Evolutionary conservation across 768 basidiomycete genomes (phyloP).

Genomic region (Mycena kentingensis): DNA sequence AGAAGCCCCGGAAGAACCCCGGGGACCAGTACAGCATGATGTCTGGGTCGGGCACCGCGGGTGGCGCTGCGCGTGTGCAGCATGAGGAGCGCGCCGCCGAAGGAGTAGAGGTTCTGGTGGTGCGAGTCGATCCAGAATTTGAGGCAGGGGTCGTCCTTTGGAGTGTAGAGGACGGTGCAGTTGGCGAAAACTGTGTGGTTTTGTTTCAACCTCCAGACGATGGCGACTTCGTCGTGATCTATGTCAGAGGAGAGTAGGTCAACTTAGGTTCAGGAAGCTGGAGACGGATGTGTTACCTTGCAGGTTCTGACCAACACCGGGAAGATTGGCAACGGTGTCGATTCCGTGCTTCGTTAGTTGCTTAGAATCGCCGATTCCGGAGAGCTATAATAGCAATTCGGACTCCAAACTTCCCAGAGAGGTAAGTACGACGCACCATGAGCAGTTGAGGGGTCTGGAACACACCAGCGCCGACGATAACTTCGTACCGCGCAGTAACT

Average conservation of each 20-base stretch:
- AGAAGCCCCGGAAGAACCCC: not conserved
- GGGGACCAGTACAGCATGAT: too few species aligned
- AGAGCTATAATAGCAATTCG: slow-evolving; percentile 25
- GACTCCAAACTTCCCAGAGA: not conserved
- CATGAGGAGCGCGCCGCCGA: slow-evolving; percentile 24
- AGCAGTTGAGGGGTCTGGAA: slow-evolving; percentile 35
- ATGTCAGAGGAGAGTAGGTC: not conserved
- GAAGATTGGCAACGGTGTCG: slow-evolving; percentile 30
- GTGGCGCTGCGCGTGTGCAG: slow-evolving; percentile 23
- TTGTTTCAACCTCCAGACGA: slow-evolving; percentile 32
- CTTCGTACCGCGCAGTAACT: slow-evolving; percentile 30
- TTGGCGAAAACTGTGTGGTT: slow-evolving; percentile 31
- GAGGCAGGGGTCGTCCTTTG: slow-evolving; percentile 30
- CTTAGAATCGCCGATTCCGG: slow-evolving; percentile 35
- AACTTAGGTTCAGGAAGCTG: not conserved
- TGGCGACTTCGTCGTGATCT: slow-evolving; percentile 37
- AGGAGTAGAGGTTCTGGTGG: slow-evolving; percentile 31
- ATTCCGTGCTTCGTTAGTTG: slow-evolving; percentile 31
- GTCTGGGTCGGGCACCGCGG: slow-evolving; percentile 26
- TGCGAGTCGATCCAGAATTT: slow-evolving; percentile 24
- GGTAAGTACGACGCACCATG: not conserved
- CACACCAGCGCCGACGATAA: slow-evolving; percentile 32
- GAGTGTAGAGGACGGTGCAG: slow-evolving; percentile 28
- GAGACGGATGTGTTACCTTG: slow-evolving; percentile 28
- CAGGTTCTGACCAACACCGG: slow-evolving; percentile 40